phyloP scores from a whole-genome alignment of 2,329 filamentous ascomycete genomes.

The Sporothrix mexicana region DNA sequence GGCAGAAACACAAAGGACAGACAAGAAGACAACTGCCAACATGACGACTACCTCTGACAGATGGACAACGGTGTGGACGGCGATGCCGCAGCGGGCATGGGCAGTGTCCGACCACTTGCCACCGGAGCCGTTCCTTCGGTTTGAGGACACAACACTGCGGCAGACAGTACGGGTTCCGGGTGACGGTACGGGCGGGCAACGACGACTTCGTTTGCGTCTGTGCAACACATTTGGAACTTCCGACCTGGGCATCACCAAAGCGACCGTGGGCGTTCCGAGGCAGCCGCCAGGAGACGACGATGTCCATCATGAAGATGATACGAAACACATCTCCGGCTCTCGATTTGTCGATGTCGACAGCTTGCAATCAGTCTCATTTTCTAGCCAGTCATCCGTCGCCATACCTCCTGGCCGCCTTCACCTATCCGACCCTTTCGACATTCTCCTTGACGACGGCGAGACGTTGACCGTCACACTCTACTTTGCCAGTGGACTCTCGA shows the following conservation, averaged over 20 bases:
- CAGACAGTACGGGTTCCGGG: not conserved
- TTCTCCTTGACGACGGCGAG: not conserved
- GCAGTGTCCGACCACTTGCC: not conserved
- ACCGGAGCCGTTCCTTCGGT: not conserved
- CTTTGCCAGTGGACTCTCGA: not conserved
- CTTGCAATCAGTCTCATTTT: not conserved
- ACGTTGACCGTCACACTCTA: not conserved
- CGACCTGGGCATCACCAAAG: not conserved
- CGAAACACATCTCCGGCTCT: not conserved
- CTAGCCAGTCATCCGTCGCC: not conserved
- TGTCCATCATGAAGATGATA: not conserved
- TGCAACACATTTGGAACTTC: not conserved
- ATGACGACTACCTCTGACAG: not conserved
- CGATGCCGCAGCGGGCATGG: conserved; percentile 7
- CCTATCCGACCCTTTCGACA: not conserved
- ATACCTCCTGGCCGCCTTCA: not conserved
- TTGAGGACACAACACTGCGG: not conserved
- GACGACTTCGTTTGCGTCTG: not conserved
- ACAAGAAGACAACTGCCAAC: not conserved
- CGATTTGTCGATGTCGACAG: not conserved
- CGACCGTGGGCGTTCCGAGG: not conserved
- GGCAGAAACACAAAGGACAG: no score
- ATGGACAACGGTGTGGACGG: conserved; percentile 13
- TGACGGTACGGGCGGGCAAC: not conserved
- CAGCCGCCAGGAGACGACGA: not conserved